Base-by-base conservation (phyloP, 345 rosid genomes). In the Garcia nutans region DNA sequence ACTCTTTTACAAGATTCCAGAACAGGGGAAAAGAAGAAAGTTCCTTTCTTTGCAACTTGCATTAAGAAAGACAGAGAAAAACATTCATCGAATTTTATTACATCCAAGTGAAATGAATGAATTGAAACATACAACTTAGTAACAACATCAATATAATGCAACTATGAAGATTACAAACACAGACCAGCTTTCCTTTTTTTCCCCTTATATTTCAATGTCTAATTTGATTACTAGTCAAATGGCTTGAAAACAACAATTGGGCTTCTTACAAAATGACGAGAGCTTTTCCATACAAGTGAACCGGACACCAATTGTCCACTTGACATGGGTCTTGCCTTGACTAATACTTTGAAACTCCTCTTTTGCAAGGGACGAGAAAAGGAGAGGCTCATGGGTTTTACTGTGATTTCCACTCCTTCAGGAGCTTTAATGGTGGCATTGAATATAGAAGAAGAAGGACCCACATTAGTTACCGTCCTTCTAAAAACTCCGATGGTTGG, bases 391-490 rank as follows among this genome's bases (percentile, higher is more conserved):
- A 8, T 68, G 1, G 98, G 97, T 76, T 67, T 82, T 59, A 92
- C 92, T 9, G 65, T 76, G 22, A 94, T 87, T 70, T 85, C 85
- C 24, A 92, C 87, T 57, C 97, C 97, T 56, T 58, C 33, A 0
- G 98, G 97, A 69, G 94, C 90, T 16, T 33, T 78, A 0, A 91
- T 79, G 6, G 87, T 88, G 54, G 84, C 97, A 33, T 88, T 90
- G 78, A 87, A 94, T 5, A 88, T 60, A 8, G 89, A 84, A 19
- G 67, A 65, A 65, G 83, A 62, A 42, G 82, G 83, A 6, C 97
- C 95, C 6, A 92, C 95, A 78, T 94, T 92, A 55, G 97, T 94
- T 24, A 94, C 97, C 50, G 81, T 88, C 79, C 97, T 79, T 45
- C 64, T 73, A 72, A 92, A 92, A 76, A 88, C 82, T 22, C 82